phyloP scores from a whole-genome alignment of 768 basidiomycete genomes.

The Paxillus rubicundulus region DNA sequence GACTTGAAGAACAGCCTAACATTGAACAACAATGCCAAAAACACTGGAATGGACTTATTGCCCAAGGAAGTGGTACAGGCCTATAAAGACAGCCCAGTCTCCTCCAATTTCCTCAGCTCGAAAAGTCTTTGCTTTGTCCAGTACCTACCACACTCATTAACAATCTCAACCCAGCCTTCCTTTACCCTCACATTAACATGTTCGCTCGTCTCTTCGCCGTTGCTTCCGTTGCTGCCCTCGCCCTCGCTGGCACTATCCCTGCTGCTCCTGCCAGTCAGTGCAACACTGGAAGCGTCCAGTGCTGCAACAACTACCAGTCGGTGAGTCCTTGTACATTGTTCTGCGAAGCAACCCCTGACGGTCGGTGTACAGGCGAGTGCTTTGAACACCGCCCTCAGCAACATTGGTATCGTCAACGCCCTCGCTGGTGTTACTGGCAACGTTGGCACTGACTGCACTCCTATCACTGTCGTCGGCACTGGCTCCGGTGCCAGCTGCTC shows the following conservation, averaged over 20 bases:
- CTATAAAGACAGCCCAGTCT: constrained; percentile 5
- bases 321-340: not conserved
- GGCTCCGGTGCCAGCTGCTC: constrained; percentile 1
- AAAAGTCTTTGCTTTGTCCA: too few relatives aligned
- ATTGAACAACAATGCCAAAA: too few relatives aligned
- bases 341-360: not conserved
- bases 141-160: too few relatives aligned
- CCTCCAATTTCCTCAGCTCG: not conserved
- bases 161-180: too few relatives aligned
- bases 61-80: not conserved
- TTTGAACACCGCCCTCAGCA: too few relatives aligned
- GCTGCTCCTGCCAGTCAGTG: too few relatives aligned
- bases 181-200: too few relatives aligned
- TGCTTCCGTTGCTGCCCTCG: constrained; percentile 16
- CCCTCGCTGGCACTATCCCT: constrained; percentile 4
- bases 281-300: too few relatives aligned
- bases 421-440: constrained; percentile 3
- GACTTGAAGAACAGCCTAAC: too few relatives aligned
- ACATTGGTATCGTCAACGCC: not conserved
- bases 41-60: too few relatives aligned
- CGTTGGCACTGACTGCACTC: constrained; percentile 1
- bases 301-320: too few relatives aligned
- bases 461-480: not conserved
- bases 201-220: too few relatives aligned
- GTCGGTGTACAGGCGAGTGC: not conserved